Evolutionary conservation across 2,329 filamentous ascomycete genomes (phyloP).

Genomic region (Biscogniauxia marginata): DNA sequence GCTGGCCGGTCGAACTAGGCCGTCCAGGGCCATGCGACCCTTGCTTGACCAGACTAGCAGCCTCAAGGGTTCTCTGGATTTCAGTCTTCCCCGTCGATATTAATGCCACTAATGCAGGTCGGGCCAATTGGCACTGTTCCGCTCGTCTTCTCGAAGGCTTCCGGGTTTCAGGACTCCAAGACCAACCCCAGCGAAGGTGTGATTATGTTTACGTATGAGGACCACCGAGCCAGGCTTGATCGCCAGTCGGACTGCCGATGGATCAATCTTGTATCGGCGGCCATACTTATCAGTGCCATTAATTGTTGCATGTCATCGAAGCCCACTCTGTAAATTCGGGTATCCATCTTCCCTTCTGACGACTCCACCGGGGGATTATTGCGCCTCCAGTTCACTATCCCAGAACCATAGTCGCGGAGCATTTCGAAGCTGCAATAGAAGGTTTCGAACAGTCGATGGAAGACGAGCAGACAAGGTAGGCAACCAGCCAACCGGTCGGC

Average conservation of each 20-base stretch:
- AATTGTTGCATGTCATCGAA: background rate
- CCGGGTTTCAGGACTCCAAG: constrained; percentile 1
- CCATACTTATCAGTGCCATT: background rate
- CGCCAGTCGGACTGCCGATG: background rate
- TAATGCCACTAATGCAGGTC: constrained; percentile 7
- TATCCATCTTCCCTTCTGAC: background rate
- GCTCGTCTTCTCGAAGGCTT: background rate
- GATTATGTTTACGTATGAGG: background rate
- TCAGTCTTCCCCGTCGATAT: constrained; percentile 28
- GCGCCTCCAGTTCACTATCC: background rate
- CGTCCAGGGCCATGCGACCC: background rate
- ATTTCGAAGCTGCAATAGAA: constrained; percentile 5
- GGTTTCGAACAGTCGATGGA: background rate
- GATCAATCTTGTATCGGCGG: background rate
- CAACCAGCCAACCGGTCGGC: background rate
- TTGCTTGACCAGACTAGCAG: constrained; percentile 8
- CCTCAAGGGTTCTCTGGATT: constrained; percentile 11
- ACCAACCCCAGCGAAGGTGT: background rate
- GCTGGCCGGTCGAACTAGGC: constrained; percentile 1
- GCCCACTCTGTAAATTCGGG: background rate
- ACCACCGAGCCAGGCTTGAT: background rate
- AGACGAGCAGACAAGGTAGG: background rate
- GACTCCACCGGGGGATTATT: background rate
- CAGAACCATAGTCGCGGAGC: constrained; percentile 1
- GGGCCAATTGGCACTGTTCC: constrained; percentile 1